phyloP scores from a whole-genome alignment of 2,329 filamentous ascomycete species.

The Fusarium hostae region DNA sequence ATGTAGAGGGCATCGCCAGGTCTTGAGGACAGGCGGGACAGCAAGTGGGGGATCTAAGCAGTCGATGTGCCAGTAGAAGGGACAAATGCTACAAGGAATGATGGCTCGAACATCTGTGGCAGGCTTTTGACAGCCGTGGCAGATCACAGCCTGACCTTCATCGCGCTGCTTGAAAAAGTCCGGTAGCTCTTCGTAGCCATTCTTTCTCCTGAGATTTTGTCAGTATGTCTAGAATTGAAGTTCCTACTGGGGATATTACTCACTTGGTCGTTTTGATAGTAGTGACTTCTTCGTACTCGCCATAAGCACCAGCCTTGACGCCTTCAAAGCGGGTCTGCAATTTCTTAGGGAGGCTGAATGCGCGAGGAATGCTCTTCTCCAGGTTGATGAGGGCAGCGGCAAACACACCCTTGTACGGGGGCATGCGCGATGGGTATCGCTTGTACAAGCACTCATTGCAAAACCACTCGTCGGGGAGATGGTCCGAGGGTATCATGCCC shows the following conservation, averaged over 20 bases:
- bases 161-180: slow-evolving; percentile 78
- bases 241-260: slow-evolving; percentile 48
- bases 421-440: slow-evolving; percentile 59
- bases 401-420: slow-evolving; percentile 67
- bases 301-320: slow-evolving; percentile 78
- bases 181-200: slow-evolving; percentile 68
- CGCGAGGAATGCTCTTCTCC: slow-evolving; percentile 75
- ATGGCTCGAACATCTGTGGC: slow-evolving; percentile 73
- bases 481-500: slow-evolving; percentile 78
- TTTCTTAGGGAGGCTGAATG: slow-evolving; percentile 76
- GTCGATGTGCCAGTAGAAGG: slow-evolving; percentile 88
- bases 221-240: neutral
- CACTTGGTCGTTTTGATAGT: slow-evolving; percentile 72
- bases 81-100: slow-evolving; percentile 86
- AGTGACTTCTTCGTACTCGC: slow-evolving; percentile 79
- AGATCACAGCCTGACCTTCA: slow-evolving; percentile 81
- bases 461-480: slow-evolving; percentile 82
- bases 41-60: slow-evolving; percentile 88
- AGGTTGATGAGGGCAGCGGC: slow-evolving; percentile 71
- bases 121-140: slow-evolving; percentile 77
- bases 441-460: slow-evolving; percentile 77
- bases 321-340: slow-evolving; percentile 83
- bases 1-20: slow-evolving; percentile 92
- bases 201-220: slow-evolving; percentile 58
- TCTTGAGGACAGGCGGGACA: slow-evolving; percentile 78